phyloP scores from a whole-genome alignment of 2,329 filamentous ascomycete species.

The Claviceps africana region DNA sequence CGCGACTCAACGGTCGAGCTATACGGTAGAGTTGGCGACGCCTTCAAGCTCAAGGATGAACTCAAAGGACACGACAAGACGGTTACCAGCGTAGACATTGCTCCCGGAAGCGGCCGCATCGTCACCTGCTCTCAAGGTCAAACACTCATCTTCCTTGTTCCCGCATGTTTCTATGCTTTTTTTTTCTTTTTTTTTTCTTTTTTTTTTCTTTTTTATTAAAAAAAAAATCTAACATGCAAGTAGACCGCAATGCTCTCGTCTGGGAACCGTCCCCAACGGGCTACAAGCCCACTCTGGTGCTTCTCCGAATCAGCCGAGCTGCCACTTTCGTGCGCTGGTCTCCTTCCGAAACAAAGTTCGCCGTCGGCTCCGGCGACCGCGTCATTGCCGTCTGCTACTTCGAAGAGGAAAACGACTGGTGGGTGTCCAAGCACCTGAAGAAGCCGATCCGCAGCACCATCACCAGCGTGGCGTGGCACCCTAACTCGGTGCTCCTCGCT shows the following conservation, averaged over 20 bases:
- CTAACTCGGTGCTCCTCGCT: conserved; percentile 87
- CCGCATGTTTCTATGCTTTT: too few species aligned
- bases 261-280: conserved; percentile 89
- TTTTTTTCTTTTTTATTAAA: conserved; percentile 1
- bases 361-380: conserved; percentile 87
- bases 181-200: neutral
- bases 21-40: conserved; percentile 57
- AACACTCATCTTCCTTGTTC: too few species aligned
- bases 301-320: conserved; percentile 91
- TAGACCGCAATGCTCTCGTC: conserved; percentile 93
- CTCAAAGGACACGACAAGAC: conserved; percentile 95
- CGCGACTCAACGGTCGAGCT: conserved; percentile 84
- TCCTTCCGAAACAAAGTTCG: conserved; percentile 92
- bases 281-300: conserved; percentile 93
- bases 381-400: conserved; percentile 98
- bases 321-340: conserved; percentile 97
- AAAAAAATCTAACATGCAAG: neutral
- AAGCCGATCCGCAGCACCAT: conserved; percentile 97
- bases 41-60: conserved; percentile 78
- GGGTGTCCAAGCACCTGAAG: conserved; percentile 98
- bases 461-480: conserved; percentile 90
- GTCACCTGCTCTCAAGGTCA: conserved; percentile 92
- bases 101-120: conserved; percentile 77
- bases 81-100: conserved; percentile 92
- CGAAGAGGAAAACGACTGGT: conserved; percentile 99